Evolutionary conservation across 31 red algal species (phyloP).

Genomic region (Porphyra umbilicalis): DNA sequence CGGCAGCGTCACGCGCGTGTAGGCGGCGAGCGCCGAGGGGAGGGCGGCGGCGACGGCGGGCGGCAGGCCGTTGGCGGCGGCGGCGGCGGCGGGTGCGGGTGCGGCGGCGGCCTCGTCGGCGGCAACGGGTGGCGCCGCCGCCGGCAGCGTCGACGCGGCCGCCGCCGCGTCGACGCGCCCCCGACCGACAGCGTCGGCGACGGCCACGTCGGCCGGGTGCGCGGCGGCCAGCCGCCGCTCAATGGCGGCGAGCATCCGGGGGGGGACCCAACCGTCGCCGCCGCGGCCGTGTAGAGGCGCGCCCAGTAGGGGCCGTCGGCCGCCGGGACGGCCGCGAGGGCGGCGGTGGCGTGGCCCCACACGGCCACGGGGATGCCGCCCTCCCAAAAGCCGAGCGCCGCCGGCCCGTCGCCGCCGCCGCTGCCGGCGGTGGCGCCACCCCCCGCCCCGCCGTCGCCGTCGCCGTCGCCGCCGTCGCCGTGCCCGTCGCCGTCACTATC

Average conservation of each 20-base stretch:
- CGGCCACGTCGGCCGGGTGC: not conserved
- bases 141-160: not conserved
- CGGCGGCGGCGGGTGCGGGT: not conserved
- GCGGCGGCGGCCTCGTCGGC: not conserved
- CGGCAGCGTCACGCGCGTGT: not conserved
- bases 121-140: not conserved
- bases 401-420: not conserved
- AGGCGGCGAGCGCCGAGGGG: not conserved
- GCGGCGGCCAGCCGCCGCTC: not conserved
- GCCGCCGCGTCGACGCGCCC: not conserved
- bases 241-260: not conserved
- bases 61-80: not conserved
- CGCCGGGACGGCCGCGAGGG: not conserved
- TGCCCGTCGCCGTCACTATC: not conserved
- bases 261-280: not conserved
- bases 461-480: not conserved
- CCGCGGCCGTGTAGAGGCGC: not conserved
- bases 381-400: not conserved
- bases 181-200: not conserved
- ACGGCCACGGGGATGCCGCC: not conserved
- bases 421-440: not conserved
- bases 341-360: not conserved
- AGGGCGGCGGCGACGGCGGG: not conserved
- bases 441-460: no score
- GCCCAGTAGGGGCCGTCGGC: not conserved